phyloP scores from a whole-genome alignment of 108 stramenopile genomes.

The Aureococcus anophagefferens region DNA sequence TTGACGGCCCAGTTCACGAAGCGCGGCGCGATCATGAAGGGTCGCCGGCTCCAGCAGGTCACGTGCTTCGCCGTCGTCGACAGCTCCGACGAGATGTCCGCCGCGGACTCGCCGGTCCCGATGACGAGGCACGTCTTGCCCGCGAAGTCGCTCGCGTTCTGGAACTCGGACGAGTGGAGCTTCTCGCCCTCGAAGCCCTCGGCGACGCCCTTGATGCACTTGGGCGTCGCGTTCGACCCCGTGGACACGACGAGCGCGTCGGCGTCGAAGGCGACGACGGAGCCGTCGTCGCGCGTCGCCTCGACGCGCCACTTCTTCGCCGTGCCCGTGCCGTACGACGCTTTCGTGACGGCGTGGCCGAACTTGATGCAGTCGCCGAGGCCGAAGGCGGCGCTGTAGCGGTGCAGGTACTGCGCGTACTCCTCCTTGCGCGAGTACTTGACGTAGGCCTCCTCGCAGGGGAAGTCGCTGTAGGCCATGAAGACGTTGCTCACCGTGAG shows the following conservation, averaged over 20 bases:
- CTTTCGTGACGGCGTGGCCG: background rate
- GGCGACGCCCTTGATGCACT: background rate
- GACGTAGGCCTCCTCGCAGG: background rate
- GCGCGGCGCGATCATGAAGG: background rate
- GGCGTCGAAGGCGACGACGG: background rate
- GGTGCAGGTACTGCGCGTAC: conserved; percentile 22
- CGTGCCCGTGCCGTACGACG: no score
- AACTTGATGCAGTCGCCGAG: conserved; percentile 7
- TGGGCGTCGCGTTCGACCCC: background rate
- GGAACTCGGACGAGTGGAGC: background rate
- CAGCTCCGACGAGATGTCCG: background rate
- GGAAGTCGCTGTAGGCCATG: conserved; percentile 15
- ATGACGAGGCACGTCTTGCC: background rate
- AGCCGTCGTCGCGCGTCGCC: background rate
- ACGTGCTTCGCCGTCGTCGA: background rate
- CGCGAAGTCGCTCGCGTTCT: background rate
- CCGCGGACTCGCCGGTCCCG: background rate
- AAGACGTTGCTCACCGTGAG: conserved; percentile 11
- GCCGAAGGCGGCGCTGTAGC: conserved; percentile 21
- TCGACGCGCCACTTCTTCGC: background rate
- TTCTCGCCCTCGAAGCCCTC: background rate
- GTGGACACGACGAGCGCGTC: background rate
- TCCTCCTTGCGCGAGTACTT: conserved; percentile 13
- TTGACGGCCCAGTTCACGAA: background rate
- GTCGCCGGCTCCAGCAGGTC: background rate